Evolutionary conservation across 2,329 filamentous ascomycete species (phyloP).

Genomic region (Aspergillus fumigatus): DNA sequence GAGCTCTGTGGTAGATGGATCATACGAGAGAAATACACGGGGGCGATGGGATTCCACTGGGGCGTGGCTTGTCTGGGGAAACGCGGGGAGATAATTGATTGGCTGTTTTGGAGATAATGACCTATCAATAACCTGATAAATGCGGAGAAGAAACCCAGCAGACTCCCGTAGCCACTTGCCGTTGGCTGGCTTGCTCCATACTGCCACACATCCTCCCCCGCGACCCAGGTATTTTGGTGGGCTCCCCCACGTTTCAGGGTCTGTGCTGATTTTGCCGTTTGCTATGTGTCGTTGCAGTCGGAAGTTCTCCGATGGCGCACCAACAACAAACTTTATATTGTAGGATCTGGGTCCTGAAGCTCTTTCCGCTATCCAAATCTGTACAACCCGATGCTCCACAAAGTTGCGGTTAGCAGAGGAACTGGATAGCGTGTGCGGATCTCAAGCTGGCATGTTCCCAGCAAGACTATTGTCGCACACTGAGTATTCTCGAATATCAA

Average conservation of each 20-base stretch:
- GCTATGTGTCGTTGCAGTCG: neutral
- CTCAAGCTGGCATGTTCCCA: neutral
- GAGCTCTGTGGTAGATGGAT: neutral
- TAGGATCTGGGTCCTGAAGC: neutral
- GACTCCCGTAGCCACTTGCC: neutral
- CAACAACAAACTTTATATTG: neutral
- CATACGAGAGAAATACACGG: neutral
- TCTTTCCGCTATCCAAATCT: neutral
- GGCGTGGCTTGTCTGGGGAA: neutral
- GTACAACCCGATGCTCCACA: neutral
- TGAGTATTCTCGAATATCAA: neutral
- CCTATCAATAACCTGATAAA: neutral
- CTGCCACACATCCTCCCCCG: neutral
- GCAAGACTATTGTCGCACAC: neutral
- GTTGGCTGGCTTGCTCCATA: neutral
- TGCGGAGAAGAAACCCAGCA: neutral
- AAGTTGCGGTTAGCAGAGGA: neutral
- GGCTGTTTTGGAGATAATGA: neutral
- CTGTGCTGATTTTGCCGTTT: neutral
- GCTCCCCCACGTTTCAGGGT: neutral
- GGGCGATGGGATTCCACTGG: neutral
- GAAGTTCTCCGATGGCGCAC: neutral
- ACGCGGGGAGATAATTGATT: neutral
- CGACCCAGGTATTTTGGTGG: neutral
- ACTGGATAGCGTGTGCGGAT: neutral